Conservation (phyloP, 202 grass and related monocot genomes). For the Elaeis oleifera region DNA sequence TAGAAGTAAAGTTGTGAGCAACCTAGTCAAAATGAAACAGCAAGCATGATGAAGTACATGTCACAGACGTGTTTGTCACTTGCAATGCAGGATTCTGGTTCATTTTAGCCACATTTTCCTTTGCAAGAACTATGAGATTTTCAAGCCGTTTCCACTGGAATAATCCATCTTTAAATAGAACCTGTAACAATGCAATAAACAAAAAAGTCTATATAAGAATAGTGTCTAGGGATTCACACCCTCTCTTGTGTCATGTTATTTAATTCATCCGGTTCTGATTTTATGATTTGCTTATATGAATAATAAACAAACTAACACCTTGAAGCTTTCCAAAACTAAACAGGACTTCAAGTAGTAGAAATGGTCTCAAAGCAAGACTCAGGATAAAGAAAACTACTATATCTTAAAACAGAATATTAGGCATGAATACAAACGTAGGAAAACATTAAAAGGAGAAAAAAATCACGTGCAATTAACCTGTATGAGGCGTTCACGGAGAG, state of each 20-base stretch:
- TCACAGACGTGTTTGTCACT: constrained; percentile 53
- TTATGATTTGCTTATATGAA: too few relatives aligned
- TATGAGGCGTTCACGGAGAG: constrained; percentile 84
- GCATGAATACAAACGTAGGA: not conserved
- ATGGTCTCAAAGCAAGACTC: too few relatives aligned
- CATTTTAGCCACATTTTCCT: constrained; percentile 95
- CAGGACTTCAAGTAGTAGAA: too few relatives aligned
- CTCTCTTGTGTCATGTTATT: too few relatives aligned
- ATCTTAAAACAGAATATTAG: not conserved
- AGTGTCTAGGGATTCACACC: too few relatives aligned
- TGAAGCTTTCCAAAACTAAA: too few relatives aligned
- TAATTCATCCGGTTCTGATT: too few relatives aligned
- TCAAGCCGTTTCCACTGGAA: constrained; percentile 98
- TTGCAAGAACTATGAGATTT: constrained; percentile 96
- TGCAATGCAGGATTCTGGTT: constrained; percentile 74
- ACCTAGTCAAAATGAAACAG: constrained; percentile 3
- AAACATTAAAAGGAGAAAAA: constrained; percentile 3
- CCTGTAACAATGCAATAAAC: constrained; percentile 32
- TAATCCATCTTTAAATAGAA: constrained; percentile 92
- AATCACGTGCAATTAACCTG: constrained; percentile 38
- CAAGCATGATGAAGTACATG: constrained; percentile 1
- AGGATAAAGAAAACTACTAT: too few relatives aligned
- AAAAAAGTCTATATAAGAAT: not conserved
- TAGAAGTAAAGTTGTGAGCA: not conserved
- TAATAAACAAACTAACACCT: too few relatives aligned